Evolutionary conservation across 306 rosid species (phyloP), one percentile per base, ranked within the genome.

Genomic region (Biancaea sappan): DNA sequence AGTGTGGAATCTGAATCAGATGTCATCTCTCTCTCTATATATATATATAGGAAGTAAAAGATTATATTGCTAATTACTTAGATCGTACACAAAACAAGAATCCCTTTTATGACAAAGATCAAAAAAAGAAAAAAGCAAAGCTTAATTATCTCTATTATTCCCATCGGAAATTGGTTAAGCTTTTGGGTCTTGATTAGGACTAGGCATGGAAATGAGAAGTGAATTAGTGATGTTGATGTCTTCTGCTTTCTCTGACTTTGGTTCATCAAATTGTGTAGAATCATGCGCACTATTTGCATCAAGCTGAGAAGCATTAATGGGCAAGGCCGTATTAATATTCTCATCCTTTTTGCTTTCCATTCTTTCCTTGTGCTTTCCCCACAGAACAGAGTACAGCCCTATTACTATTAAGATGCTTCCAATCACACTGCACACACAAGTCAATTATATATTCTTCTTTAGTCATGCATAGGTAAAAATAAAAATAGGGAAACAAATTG

Each of bases 331-430:
- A 52, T 88, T 85, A 15, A 69, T 66, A 60, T 86, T 84, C 24
- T 76, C 70, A 31, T 54, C 79, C 69, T 58, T 82, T 66, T 70
- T 78, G 14, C 25, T 86, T 64, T 82, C 88, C 72, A 69, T 16
- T 48, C 31, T 63, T 65, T 92, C 98, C 59, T 84, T 92, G 73
- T 92, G 94, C 73, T 92, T 92, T 65, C 98, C 98, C 98, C 98
- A 92, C 11, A 92, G 80, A 41, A 88, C 94, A 5, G 95, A 80
- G 80, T 92, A 90, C 14, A 92, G 84, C 0, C 98, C 96, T 16
- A 85, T 62, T 0, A 92, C 89, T 40, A 92, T 91, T 83, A 92
- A 81, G 41, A 88, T 59, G 18, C 86, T 66, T 44, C 91, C 91
- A 8, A 90, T 52, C 22, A 88, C 83, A 34, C 94, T 92, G 88